Conservation (phyloP, 2,329 filamentous ascomycete genomes). For the Aspergillus versicolor region DNA sequence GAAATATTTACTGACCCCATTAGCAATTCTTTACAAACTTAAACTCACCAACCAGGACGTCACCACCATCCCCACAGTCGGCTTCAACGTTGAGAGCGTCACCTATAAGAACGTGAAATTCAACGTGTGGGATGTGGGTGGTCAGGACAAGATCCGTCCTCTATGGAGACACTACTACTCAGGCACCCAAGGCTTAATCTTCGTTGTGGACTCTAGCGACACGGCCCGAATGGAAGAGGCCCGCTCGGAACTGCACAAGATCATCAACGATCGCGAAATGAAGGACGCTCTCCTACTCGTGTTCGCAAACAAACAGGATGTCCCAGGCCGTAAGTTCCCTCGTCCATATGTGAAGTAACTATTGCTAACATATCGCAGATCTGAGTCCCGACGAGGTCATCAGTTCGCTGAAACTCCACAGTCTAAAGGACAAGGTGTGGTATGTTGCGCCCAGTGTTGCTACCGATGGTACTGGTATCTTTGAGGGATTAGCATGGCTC, state of each 20-base stretch:
- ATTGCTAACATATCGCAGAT: conserved; percentile 49
- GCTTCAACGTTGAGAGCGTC: conserved; percentile 98
- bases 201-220: conserved; percentile 96
- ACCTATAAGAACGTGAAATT: conserved; percentile 99
- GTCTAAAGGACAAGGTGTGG: conserved; percentile 81
- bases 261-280: conserved; percentile 97
- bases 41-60: conserved; percentile 93
- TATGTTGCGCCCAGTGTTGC: conserved; percentile 82
- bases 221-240: conserved; percentile 90
- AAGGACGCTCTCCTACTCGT: conserved; percentile 91
- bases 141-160: conserved; percentile 97
- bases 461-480: conserved; percentile 75
- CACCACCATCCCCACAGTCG: conserved; percentile 96
- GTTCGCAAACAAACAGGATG: conserved; percentile 99
- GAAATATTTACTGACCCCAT: conserved; percentile 4
- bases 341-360: neutral
- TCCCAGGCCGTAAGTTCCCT: conserved; percentile 66
- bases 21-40: conserved; percentile 93
- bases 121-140: conserved; percentile 98
- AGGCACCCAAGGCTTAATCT: conserved; percentile 97
- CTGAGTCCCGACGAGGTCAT: conserved; percentile 79
- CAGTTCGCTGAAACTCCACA: conserved; percentile 70
- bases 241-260: conserved; percentile 88
- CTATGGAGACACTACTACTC: conserved; percentile 97
- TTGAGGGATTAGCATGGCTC: conserved; percentile 79